These are phyloP conservation scores for Onygenales sp. DNA, from an alignment of 2,329 filamentous ascomycete species.

Conservation along the genomic window DNA sequence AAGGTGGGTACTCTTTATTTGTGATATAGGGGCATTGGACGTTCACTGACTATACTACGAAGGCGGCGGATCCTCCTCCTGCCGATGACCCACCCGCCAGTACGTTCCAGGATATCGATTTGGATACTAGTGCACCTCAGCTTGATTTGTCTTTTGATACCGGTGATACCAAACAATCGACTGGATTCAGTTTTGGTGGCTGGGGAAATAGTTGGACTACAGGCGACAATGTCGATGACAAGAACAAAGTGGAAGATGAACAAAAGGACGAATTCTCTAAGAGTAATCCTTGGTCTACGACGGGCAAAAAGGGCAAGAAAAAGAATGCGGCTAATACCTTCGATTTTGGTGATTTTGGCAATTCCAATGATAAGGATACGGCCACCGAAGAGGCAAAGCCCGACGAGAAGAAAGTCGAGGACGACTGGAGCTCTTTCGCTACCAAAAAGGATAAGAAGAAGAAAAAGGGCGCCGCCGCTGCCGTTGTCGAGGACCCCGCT, in stretches of 20 bases:
- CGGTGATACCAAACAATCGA: slow-evolving; percentile 29
- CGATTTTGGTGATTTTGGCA: slow-evolving; percentile 37
- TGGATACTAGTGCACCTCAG: slow-evolving; percentile 52
- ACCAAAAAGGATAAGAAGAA: slow-evolving; percentile 42
- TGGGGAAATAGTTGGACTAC: slow-evolving; percentile 55
- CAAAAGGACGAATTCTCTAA: slow-evolving; percentile 18
- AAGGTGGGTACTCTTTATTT: slow-evolving; percentile 5
- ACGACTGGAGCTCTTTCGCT: slow-evolving; percentile 29
- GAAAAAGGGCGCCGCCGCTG: slow-evolving; percentile 24
- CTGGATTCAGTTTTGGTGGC: slow-evolving; percentile 39
- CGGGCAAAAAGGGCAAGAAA: slow-evolving; percentile 27
- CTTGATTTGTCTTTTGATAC: slow-evolving; percentile 47
- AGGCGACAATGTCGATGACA: slow-evolving; percentile 29
- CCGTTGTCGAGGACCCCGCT: slow-evolving; percentile 28
- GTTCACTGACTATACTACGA: slow-evolving; percentile 2
- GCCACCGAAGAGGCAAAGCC: slow-evolving; percentile 33
- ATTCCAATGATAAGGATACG: slow-evolving; percentile 32
- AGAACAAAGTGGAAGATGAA: slow-evolving; percentile 19
- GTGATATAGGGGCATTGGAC: not conserved
- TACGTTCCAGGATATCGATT: slow-evolving; percentile 59
- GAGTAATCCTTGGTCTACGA: slow-evolving; percentile 32
- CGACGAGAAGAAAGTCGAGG: slow-evolving; percentile 35
- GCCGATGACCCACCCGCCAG: slow-evolving; percentile 32
- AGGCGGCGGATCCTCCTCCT: slow-evolving; percentile 24
- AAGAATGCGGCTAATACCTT: slow-evolving; percentile 26